Evolutionary conservation across 345 rosid species (phyloP), one percentile per base, ranked within the genome.

Genomic region (Zanthoxylum bungeanum): DNA sequence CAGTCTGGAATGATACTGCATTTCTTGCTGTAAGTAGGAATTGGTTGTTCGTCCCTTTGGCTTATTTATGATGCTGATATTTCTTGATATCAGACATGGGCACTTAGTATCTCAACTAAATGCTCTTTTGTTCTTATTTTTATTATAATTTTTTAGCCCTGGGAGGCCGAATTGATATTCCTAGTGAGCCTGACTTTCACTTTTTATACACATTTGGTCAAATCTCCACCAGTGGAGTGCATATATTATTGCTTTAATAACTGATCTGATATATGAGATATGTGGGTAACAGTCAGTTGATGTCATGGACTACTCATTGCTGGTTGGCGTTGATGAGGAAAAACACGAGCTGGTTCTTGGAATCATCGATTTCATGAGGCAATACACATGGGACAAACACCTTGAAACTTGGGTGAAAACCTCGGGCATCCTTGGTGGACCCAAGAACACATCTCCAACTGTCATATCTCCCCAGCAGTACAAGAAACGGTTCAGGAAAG

Each of bases 381-480:
- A 92, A 66, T 95, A 95, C 78, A 92, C 98, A 8, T 94, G 92
- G 98, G 98, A 94, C 87, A 95, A 95, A 87, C 99, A 91, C 74
- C 85, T 95, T 33, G 98, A 95, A 81, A 88, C 96, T 14, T 92
- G 96, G 97, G 97, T 95, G 66, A 92, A 89, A 68, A 84, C 92
- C 2, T 76, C 97, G 17, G 93, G 87, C 73, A 87, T 95, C 47
- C 93, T 91, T 19, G 98, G 98, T 0, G 97, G 98, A 64, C 70
- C 86, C 1, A 92, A 66, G 81, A 91, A 89, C 60, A 34, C 88
- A 14, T 21, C 92, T 36, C 98, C 99, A 14, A 91, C 98, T 3
- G 96, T 95, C 60, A 89, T 95, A 62, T 92, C 99, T 2, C 98
- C 99, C 0, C 90, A 89, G 77, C 91, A 89, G 66, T 92, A 92